Evolutionary conservation across 2,329 filamentous ascomycete species (phyloP), one percentile per base, ranked within the genome.

Genomic region (Trichoderma oligosporum): DNA sequence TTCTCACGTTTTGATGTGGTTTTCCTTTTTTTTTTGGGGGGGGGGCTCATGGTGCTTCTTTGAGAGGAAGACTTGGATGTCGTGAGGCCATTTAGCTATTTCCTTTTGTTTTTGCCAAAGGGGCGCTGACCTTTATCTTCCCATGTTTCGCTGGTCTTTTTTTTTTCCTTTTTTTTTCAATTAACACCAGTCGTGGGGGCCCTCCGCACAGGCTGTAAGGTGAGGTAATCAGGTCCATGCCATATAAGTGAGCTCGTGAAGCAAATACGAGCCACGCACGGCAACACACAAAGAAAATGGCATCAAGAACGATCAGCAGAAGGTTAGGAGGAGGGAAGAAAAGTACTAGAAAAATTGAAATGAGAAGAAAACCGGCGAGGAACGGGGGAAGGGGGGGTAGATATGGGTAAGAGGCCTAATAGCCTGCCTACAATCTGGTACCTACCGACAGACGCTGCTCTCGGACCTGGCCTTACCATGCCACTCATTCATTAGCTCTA

Each of bases 301-400:
- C 55, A 61, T 61, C 39, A 56, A 57, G 56, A 49, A 29, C 14
- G 57, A 36, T 11, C 39, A 53, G 48, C 44, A 57, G 25, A 16
- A 48, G 35, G 44, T 38, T 36, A 46, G 16, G 42, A 55, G 55
- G 22, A 62, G 59, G 62, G 60, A 58, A 62, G 29, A 38, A 60
- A 59, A 51, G 39, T 56, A 56, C 60, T 54, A 57, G 64, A 61
- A 66, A 60, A 60, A 60, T 61, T 47, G 59, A 65, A 68, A 65
- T 60, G 58, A 60, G 63, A 62, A 58, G 64, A 66, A 67, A 63
- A 62, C 59, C 62, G 65, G 64, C 60, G 67, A 64, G 62, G 64
- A 66, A 56, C 67, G 64, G 68, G 69, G 70, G 68, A 64, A 67
- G 66, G 66, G 68, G 67, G 68, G 68, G 36, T 67, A 71, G 68